phyloP scores from a whole-genome alignment of 805 yeast genomes.

The Komagataella ulmi region DNA sequence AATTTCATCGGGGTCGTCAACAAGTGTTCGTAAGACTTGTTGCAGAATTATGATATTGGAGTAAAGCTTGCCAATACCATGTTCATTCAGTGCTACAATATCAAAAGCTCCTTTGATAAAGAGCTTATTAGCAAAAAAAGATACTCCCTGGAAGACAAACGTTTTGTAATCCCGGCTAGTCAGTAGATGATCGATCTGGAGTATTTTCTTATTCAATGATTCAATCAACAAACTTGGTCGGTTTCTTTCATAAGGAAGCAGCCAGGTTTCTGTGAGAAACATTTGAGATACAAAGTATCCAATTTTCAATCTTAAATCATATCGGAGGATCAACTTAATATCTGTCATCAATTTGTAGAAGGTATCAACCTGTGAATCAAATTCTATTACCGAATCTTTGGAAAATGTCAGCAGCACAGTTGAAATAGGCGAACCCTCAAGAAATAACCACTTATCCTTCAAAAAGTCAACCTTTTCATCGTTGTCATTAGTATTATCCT shows the following conservation, averaged over 20 bases:
- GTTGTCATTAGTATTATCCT: background rate
- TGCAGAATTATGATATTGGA: constrained; percentile 54
- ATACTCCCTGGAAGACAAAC: constrained; percentile 29
- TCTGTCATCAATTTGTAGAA: background rate
- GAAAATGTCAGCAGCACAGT: background rate
- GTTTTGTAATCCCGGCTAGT: background rate
- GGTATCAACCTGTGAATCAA: background rate
- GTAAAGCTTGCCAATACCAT: constrained; percentile 46
- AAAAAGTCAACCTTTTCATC: background rate
- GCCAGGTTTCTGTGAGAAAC: constrained; percentile 34
- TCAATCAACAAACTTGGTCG: background rate
- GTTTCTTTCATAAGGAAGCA: constrained; percentile 37
- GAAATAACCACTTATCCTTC: background rate
- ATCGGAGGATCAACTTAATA: constrained; percentile 35
- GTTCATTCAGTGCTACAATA: constrained; percentile 35
- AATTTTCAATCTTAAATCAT: constrained; percentile 40
- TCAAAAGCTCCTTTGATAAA: constrained; percentile 38
- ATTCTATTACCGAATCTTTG: background rate
- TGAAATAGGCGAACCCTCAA: background rate
- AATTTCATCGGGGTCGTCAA: constrained; percentile 35
- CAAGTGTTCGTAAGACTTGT: constrained; percentile 52
- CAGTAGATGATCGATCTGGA: background rate
- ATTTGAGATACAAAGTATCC: constrained; percentile 38
- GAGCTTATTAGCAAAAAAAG: constrained; percentile 34
- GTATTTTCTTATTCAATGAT: background rate